A percentile compares a stretch with the other conserved stretches of the same genome.
These are phyloP conservation scores for Sporobolomyces pararoseus DNA, from an alignment of 768 basidiomycete species.

Conservation along the genomic window DNA sequence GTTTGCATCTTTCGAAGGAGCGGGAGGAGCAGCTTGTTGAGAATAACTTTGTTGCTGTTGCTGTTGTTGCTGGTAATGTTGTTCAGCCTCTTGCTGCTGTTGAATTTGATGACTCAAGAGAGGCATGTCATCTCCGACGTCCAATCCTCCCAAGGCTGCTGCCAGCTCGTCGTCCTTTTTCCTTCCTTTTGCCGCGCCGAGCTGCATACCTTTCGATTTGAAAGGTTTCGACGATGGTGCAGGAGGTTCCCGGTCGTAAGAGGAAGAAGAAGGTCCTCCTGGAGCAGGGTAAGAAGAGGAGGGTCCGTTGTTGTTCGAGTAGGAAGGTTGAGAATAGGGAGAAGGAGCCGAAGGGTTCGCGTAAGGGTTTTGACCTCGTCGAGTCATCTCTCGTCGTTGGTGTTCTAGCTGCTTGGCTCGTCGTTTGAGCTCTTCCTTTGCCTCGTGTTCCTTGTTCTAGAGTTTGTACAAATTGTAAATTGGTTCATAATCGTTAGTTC, in stretches of 20 bases:
- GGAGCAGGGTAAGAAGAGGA: constrained; percentile 21
- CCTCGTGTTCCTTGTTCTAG: constrained; percentile 97
- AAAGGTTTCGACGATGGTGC: constrained; percentile 55
- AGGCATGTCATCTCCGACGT: constrained; percentile 42
- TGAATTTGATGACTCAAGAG: constrained; percentile 25
- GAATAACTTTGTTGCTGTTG: constrained; percentile 2
- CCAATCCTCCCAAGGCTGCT: constrained; percentile 79
- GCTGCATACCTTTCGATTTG: constrained; percentile 93
- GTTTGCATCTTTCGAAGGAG: constrained; percentile 48
- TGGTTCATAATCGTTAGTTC: no score
- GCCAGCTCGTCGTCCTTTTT: constrained; percentile 60
- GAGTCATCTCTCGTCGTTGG: constrained; percentile 91
- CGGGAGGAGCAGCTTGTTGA: constrained; percentile 50
- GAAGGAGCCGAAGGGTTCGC: constrained; percentile 36
- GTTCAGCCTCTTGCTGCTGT: constrained; percentile 43
- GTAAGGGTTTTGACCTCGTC: constrained; percentile 54
- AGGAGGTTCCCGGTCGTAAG: constrained; percentile 21
- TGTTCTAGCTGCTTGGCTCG: constrained; percentile 96
- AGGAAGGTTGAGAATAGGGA: constrained; percentile 9
- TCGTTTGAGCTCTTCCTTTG: constrained; percentile 96
- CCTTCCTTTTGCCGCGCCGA: constrained; percentile 78
- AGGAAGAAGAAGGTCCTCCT: constrained; percentile 26
- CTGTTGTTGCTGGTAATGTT: constrained; percentile 7
- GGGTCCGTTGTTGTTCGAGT: constrained; percentile 23
- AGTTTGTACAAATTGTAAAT: no score